phyloP scores from a whole-genome alignment of 768 basidiomycete species.

The Zangia roseola region DNA sequence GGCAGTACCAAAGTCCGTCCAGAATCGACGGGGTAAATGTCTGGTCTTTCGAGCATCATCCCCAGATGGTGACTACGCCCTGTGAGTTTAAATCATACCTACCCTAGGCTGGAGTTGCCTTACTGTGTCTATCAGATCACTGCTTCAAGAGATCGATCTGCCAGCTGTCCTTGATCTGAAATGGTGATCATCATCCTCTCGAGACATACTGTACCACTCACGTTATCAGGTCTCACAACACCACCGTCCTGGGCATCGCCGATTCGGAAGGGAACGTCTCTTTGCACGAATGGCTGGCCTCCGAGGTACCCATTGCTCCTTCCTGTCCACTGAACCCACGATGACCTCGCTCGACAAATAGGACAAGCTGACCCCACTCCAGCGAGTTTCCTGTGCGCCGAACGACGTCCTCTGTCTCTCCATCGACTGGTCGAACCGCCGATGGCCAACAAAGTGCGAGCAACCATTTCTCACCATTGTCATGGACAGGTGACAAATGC shows the following conservation, averaged over 20 bases:
- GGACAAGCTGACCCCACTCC: conserved; percentile 40
- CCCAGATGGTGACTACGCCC: conserved; percentile 21
- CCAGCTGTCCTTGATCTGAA: conserved; percentile 93
- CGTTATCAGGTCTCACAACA: conserved; percentile 54
- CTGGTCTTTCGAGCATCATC: conserved; percentile 56
- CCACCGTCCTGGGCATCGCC: conserved; percentile 66
- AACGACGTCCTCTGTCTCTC: conserved; percentile 78
- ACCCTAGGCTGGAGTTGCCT: not conserved
- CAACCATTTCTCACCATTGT: conserved; percentile 2
- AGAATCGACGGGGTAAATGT: conserved; percentile 67
- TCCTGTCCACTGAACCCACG: not conserved
- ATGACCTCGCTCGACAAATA: conserved; percentile 23
- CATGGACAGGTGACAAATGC: not conserved
- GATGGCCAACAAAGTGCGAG: conserved; percentile 45
- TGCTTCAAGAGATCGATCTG: conserved; percentile 65
- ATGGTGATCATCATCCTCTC: conserved; percentile 57
- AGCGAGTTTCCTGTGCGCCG: conserved; percentile 47
- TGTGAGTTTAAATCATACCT: conserved; percentile 34
- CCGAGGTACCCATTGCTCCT: conserved; percentile 38
- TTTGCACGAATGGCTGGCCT: conserved; percentile 53
- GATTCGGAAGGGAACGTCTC: conserved; percentile 83
- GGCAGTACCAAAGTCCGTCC: conserved; percentile 14
- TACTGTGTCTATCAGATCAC: conserved; percentile 36
- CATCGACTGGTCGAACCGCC: conserved; percentile 87
- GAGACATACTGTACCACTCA: conserved; percentile 3